Percentiles rank a stretch among this genome's conserved stretches.
These are phyloP conservation scores for Crithidia acanthocephali DNA, from an alignment of 208 protist genomes.

Conservation along the genomic window DNA sequence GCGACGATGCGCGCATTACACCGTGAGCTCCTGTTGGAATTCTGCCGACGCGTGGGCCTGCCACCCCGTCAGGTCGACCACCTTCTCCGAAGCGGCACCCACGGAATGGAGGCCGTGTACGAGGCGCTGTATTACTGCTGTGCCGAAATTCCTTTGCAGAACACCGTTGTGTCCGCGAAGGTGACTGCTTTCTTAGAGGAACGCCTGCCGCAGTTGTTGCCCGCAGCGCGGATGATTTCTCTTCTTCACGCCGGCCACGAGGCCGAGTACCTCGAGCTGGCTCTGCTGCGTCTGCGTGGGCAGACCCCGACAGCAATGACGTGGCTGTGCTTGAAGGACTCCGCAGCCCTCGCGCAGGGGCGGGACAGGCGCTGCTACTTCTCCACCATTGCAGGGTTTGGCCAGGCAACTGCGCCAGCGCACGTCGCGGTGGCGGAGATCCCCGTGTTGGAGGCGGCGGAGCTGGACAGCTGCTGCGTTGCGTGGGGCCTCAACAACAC, in stretches of 20 bases:
- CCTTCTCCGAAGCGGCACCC: not conserved
- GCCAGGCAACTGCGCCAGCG: not conserved
- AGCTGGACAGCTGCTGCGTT: conserved; percentile 9
- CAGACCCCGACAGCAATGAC: conserved; percentile 11
- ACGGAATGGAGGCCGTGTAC: conserved; percentile 17
- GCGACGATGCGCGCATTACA: not conserved
- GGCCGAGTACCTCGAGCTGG: conserved; percentile 36
- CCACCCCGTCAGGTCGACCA: not conserved
- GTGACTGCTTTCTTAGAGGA: conserved; percentile 5
- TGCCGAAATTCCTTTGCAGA: not conserved
- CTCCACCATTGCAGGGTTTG: conserved; percentile 12
- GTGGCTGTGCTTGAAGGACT: conserved; percentile 30
- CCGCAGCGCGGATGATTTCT: conserved; percentile 37
- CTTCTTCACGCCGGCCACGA: conserved; percentile 27
- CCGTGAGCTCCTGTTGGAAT: not conserved
- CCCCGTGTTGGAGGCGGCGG: not conserved
- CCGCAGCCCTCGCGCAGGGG: not conserved
- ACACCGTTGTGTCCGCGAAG: not conserved
- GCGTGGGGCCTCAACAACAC: conserved; percentile 19
- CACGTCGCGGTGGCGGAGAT: not conserved
- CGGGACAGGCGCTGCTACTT: not conserved
- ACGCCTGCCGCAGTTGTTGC: conserved; percentile 18
- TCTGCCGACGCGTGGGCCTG: not conserved
- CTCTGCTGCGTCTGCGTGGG: conserved; percentile 16
- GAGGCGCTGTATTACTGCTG: conserved; percentile 16